A percentile compares a stretch with the other conserved stretches of the same genome.
Evolutionary conservation across 225 moss, liverwort and hornwort genomes (phyloP).

Genomic region (Climacium dendroides): DNA sequence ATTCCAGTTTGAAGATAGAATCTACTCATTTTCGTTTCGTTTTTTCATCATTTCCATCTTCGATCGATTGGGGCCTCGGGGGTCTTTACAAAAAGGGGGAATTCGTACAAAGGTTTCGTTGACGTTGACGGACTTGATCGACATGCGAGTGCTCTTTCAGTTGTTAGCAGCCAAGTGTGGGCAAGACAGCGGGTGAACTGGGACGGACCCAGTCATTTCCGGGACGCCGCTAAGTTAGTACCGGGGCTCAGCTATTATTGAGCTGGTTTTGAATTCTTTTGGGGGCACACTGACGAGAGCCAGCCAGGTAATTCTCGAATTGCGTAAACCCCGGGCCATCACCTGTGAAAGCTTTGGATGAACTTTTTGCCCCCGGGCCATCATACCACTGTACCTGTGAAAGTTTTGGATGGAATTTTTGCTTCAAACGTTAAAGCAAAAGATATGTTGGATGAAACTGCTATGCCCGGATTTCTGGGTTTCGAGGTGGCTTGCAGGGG

Average conservation of each 20-base stretch:
- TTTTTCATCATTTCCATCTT: neutral
- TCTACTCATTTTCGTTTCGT: neutral
- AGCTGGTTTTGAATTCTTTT: neutral
- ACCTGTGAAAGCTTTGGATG: neutral
- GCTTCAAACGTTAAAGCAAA: neutral
- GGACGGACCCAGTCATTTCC: neutral
- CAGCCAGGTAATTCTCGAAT: neutral
- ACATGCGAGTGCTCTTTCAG: neutral
- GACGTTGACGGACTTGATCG: neutral
- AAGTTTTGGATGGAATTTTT: neutral
- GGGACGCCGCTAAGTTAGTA: neutral
- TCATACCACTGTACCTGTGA: too few species aligned
- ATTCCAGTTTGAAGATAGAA: neutral
- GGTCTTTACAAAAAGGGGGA: neutral
- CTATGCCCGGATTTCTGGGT: neutral
- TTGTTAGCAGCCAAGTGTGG: neutral
- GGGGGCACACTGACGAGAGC: neutral
- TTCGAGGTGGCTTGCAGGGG: neutral
- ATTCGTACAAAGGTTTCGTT: neutral
- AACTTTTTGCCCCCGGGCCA: neutral
- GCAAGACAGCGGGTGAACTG: neutral
- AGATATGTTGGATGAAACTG: neutral
- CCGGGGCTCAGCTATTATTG: neutral
- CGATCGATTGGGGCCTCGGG: too few species aligned
- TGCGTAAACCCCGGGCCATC: neutral